phyloP scores from a whole-genome alignment of 2,329 filamentous ascomycete species.

The Ascocoryne sarcoides region DNA sequence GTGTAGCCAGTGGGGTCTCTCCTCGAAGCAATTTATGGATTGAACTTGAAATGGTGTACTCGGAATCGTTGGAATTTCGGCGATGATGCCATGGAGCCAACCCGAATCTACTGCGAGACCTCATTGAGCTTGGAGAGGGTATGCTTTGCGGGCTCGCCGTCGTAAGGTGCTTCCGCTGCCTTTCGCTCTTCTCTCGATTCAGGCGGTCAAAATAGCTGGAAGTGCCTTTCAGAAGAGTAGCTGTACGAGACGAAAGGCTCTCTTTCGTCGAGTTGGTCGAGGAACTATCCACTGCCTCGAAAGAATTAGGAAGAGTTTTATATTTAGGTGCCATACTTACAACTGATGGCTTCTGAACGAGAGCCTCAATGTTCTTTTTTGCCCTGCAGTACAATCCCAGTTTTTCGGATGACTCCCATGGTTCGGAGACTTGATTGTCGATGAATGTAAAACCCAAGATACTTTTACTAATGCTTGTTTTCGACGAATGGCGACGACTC shows the following conservation, averaged over 20 bases:
- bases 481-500: background rate
- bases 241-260: slow-evolving; percentile 15
- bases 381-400: slow-evolving; percentile 19
- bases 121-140: slow-evolving; percentile 7
- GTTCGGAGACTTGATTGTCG: background rate
- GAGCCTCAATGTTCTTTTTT: slow-evolving; percentile 14
- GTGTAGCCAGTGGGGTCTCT: slow-evolving; percentile 22
- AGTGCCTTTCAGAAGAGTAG: slow-evolving; percentile 20
- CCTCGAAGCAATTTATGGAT: slow-evolving; percentile 25
- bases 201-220: slow-evolving; percentile 14
- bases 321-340: slow-evolving; percentile 7
- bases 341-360: slow-evolving; percentile 6
- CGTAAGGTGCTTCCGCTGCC: background rate
- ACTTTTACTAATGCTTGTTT: slow-evolving; percentile 1
- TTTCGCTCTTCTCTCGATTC: slow-evolving; percentile 5
- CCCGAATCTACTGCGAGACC: slow-evolving; percentile 18
- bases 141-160: slow-evolving; percentile 3
- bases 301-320: slow-evolving; percentile 2
- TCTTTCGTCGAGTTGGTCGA: background rate
- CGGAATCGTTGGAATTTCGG: slow-evolving; percentile 21
- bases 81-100: slow-evolving; percentile 29
- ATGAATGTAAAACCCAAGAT: slow-evolving; percentile 5
- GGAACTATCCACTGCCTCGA: slow-evolving; percentile 2
- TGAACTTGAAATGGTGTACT: slow-evolving; percentile 24
- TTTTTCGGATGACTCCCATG: background rate